These are phyloP conservation scores for Fusarium nelsonii DNA, from an alignment of 2,329 filamentous ascomycete genomes.

Conservation along the genomic window DNA sequence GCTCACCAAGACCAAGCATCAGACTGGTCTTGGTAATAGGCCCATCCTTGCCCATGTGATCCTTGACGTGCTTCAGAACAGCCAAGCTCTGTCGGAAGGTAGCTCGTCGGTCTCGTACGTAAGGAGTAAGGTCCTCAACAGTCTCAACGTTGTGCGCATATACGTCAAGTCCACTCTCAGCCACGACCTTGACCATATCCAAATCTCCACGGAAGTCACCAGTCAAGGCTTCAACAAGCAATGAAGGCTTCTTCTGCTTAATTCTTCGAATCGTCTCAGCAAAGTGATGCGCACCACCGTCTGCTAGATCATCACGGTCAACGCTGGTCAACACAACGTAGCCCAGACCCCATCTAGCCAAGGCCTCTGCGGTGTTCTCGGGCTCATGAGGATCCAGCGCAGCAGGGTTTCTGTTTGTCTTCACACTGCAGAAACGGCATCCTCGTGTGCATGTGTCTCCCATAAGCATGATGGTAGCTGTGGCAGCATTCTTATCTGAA, in stretches of 20 bases:
- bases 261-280: constrained; percentile 95
- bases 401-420: constrained; percentile 80
- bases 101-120: constrained; percentile 88
- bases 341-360: constrained; percentile 91
- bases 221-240: constrained; percentile 86
- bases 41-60: constrained; percentile 71
- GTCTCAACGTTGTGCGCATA: constrained; percentile 99
- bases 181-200: constrained; percentile 88
- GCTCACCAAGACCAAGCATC: constrained; percentile 96
- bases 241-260: constrained; percentile 82
- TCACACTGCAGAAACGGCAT: constrained; percentile 97
- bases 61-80: constrained; percentile 86
- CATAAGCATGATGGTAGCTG: constrained; percentile 99
- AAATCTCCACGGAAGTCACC: constrained; percentile 89
- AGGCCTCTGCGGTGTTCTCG: constrained; percentile 94
- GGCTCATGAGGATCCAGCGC: constrained; percentile 96
- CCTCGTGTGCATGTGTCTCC: constrained; percentile 97
- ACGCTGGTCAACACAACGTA: constrained; percentile 96
- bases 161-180: constrained; percentile 89
- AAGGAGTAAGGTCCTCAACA: constrained; percentile 88
- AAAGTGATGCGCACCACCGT: constrained; percentile 90
- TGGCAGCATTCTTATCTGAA: constrained; percentile 86
- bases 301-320: constrained; percentile 90
- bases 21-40: constrained; percentile 99
- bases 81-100: constrained; percentile 87